A percentile compares a stretch with the other conserved stretches of the same genome.
phyloP scores from a whole-genome alignment of 352 stramenopile species.

The Pythium biforme region DNA sequence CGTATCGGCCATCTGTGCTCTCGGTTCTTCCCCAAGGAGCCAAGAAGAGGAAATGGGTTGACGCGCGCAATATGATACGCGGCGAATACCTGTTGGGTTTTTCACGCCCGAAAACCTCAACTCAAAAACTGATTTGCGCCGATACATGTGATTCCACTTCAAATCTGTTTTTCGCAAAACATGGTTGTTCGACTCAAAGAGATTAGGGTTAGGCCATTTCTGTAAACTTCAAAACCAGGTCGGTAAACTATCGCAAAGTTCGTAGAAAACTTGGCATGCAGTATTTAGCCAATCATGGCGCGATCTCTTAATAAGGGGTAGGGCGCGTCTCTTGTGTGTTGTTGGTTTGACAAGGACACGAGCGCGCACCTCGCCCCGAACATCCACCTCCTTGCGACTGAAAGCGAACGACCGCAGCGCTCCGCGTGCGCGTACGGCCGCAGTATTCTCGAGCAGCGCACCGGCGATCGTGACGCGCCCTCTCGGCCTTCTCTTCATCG shows the following conservation, averaged over 20 bases:
- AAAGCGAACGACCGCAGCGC: background rate
- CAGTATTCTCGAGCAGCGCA: no score
- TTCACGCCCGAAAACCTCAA: no score
- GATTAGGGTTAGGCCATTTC: background rate
- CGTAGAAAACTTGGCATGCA: slow-evolving; percentile 8
- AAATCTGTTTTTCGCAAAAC: background rate
- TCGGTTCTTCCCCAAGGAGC: background rate
- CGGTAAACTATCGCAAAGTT: slow-evolving; percentile 15
- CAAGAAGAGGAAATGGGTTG: background rate
- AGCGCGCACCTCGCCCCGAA: background rate
- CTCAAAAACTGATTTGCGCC: no score
- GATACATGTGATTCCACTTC: background rate
- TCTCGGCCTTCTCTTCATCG: no score
- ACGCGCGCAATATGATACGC: background rate
- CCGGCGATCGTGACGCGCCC: no score
- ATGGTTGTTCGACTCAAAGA: no score
- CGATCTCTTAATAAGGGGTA: slow-evolving; percentile 17
- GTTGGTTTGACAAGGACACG: slow-evolving; percentile 30
- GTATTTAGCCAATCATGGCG: slow-evolving; percentile 12
- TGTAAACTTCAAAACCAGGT: slow-evolving; percentile 4
- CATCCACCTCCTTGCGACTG: background rate
- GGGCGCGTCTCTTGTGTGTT: slow-evolving; percentile 12
- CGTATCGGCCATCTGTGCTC: background rate
- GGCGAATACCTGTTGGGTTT: no score
- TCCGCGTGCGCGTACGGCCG: no score